phyloP scores from a whole-genome alignment of 768 basidiomycete species.

The Sistotremastrum suecicum region DNA sequence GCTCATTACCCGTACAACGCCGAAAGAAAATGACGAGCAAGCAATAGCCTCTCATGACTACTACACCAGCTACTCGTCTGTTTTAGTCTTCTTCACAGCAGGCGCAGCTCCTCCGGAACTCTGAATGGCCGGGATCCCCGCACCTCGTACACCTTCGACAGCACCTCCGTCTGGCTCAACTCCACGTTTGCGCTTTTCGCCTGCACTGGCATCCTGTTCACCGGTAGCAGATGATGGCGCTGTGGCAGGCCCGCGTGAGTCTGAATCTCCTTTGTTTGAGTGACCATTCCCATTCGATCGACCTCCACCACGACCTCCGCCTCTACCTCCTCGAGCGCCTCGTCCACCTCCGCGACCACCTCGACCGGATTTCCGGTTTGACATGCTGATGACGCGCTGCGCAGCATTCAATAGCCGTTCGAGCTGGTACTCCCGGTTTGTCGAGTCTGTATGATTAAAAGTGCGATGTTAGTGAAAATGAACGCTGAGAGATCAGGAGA shows the following conservation, averaged over 20 bases:
- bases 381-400: constrained; percentile 20
- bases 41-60: too few species aligned
- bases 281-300: constrained; percentile 7
- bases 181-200: constrained; percentile 66
- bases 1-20: too few species aligned
- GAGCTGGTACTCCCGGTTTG: constrained; percentile 58
- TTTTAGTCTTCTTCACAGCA: constrained; percentile 27
- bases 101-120: not conserved
- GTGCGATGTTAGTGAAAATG: not conserved
- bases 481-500: constrained; percentile 1
- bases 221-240: constrained; percentile 10
- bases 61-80: constrained; percentile 14
- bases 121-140: constrained; percentile 34
- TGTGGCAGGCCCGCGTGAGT: not conserved
- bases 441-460: constrained; percentile 38
- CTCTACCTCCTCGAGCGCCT: constrained; percentile 12
- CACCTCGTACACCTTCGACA: constrained; percentile 50
- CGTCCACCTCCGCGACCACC: constrained; percentile 21
- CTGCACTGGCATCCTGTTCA: constrained; percentile 27
- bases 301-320: constrained; percentile 7
- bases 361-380: constrained; percentile 7
- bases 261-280: constrained; percentile 11
- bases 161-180: constrained; percentile 70
- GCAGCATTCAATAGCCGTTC: constrained; percentile 63
- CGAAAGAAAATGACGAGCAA: too few species aligned